Evolutionary conservation across 192 early-diverging fungal genomes (phyloP).

Genomic region (Chytriomyces sp.): DNA sequence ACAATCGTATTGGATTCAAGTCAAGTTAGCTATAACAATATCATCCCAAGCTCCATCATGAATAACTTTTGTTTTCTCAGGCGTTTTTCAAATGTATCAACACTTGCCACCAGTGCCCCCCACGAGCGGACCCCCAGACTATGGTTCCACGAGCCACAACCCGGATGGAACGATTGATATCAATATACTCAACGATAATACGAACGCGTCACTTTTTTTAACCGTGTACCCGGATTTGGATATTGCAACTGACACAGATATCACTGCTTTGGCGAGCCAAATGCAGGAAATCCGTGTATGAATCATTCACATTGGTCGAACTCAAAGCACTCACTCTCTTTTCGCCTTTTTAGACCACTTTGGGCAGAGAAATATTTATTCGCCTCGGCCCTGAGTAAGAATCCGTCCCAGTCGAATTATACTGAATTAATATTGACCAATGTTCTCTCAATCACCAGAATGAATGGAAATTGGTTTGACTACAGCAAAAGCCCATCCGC

Average conservation of each 20-base stretch:
- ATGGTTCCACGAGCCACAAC: constrained; percentile 14
- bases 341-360: too few relatives aligned
- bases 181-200: constrained; percentile 19
- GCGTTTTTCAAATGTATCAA: constrained; percentile 23
- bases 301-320: too few relatives aligned
- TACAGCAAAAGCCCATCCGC: constrained; percentile 1
- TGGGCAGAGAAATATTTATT: too few relatives aligned
- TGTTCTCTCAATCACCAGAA: not conserved
- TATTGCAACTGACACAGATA: not conserved
- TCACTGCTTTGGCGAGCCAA: constrained; percentile 14
- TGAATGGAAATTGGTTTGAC: constrained; percentile 6
- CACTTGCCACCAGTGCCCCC: constrained; percentile 5
- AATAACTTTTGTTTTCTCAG: not conserved
- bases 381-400: too few relatives aligned
- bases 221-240: constrained; percentile 27
- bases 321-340: too few relatives aligned
- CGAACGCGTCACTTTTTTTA: constrained; percentile 28
- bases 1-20: constrained; percentile 8
- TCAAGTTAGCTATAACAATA: not conserved
- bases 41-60: not conserved
- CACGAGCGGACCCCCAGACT: constrained; percentile 3
- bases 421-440: not conserved
- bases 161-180: constrained; percentile 20
- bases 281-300: not conserved
- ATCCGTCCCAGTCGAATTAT: too few relatives aligned